These are phyloP conservation scores for Xylaria hypoxylon DNA, from an alignment of 2,329 filamentous ascomycete species.

Conservation along the genomic window DNA sequence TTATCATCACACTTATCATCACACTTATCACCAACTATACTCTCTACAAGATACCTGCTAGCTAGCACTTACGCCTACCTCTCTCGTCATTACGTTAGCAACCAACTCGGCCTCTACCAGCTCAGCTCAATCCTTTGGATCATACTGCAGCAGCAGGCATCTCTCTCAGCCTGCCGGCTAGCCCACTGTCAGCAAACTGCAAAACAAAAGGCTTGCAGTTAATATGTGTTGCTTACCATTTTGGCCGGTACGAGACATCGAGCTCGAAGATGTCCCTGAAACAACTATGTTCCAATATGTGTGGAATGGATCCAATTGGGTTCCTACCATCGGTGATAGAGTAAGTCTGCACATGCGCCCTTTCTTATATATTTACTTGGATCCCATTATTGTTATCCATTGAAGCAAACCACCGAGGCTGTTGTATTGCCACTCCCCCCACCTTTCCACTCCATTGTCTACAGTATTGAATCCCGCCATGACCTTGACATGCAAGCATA, in stretches of 20 bases:
- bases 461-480: background rate
- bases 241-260: slow-evolving; percentile 62
- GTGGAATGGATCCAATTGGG: slow-evolving; percentile 49
- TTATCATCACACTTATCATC: background rate
- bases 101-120: background rate
- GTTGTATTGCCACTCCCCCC: background rate
- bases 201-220: background rate
- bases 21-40: too few species aligned
- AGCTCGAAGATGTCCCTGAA: slow-evolving; percentile 56
- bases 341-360: slow-evolving; percentile 41
- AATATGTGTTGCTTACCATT: slow-evolving; percentile 65
- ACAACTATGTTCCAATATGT: slow-evolving; percentile 45
- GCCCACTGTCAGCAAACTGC: background rate
- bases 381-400: background rate
- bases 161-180: background rate
- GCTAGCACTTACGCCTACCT: background rate
- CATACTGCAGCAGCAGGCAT: background rate
- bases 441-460: background rate
- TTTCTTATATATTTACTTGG: slow-evolving; percentile 26
- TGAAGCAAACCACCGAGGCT: slow-evolving; percentile 1
- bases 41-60: background rate
- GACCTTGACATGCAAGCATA: background rate
- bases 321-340: slow-evolving; percentile 37
- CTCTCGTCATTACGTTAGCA: background rate
- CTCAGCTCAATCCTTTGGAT: background rate